These are phyloP conservation scores for Tolypocladium amazonense DNA, from an alignment of 2,329 filamentous ascomycete species.

Conservation along the genomic window DNA sequence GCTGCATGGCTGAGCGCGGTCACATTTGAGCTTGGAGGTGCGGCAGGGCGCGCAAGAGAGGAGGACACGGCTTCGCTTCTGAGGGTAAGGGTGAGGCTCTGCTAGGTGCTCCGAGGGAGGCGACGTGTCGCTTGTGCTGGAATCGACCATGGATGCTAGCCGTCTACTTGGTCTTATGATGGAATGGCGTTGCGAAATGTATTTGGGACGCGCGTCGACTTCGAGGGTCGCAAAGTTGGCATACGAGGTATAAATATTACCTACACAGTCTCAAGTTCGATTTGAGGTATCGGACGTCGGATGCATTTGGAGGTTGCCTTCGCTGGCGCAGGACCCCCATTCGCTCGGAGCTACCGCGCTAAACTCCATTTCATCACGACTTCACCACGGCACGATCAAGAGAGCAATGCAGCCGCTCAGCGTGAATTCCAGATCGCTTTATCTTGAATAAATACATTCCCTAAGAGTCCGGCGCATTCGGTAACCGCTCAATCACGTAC, in stretches of 20 bases:
- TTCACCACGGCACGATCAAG: not conserved
- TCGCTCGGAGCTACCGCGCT: not conserved
- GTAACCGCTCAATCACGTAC: conserved; percentile 87
- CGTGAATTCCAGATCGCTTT: not conserved
- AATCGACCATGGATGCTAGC: conserved; percentile 3
- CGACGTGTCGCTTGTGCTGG: conserved; percentile 11
- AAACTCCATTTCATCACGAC: not conserved
- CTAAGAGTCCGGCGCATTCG: conserved; percentile 60
- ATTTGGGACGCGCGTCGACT: not conserved
- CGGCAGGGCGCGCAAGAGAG: conserved; percentile 44
- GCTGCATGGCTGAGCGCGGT: conserved; percentile 38
- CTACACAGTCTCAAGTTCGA: not conserved
- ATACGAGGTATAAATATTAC: not conserved
- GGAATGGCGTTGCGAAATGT: not conserved
- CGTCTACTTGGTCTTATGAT: not conserved
- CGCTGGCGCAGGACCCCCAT: not conserved
- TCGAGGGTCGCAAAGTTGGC: not conserved
- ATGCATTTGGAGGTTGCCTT: not conserved
- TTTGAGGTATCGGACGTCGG: not conserved
- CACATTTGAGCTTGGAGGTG: conserved; percentile 45
- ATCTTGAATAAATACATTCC: not conserved
- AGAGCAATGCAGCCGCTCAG: not conserved
- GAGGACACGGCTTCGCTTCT: conserved; percentile 37
- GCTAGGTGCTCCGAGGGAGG: conserved; percentile 6
- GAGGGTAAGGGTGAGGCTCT: conserved; percentile 6